phyloP scores from a whole-genome alignment of 345 rosid genomes.

The Corchorus olitorius region DNA sequence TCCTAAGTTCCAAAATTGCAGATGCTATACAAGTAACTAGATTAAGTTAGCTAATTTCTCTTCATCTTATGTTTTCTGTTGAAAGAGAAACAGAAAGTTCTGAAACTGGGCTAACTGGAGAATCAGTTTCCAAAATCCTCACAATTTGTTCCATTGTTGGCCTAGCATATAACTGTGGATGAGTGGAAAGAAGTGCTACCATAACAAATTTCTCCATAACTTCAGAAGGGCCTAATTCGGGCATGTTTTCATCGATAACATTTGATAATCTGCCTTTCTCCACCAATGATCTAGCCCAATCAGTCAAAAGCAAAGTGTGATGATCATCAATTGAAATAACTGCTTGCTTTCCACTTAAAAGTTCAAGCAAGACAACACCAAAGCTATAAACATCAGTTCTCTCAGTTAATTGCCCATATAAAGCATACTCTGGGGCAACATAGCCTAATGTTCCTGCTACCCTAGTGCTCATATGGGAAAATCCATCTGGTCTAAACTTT shows the following conservation, averaged over 20 bases:
- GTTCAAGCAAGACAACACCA: conserved; percentile 42
- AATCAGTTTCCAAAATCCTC: conserved; percentile 29
- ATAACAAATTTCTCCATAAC: conserved; percentile 37
- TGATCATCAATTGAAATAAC: conserved; percentile 18
- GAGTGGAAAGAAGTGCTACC: conserved; percentile 33
- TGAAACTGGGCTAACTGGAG: conserved; percentile 12
- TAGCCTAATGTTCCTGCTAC: conserved; percentile 42
- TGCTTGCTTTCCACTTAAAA: conserved; percentile 42
- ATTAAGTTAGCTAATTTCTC: background rate
- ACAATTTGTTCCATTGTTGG: conserved; percentile 44
- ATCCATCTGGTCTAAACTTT: conserved; percentile 34
- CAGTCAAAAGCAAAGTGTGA: conserved; percentile 31
- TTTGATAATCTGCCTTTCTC: conserved; percentile 36
- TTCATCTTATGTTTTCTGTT: background rate
- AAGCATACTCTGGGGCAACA: conserved; percentile 43
- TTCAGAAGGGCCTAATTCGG: conserved; percentile 17
- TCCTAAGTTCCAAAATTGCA: background rate
- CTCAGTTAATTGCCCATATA: conserved; percentile 37
- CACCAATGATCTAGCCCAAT: conserved; percentile 39
- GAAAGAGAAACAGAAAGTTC: background rate
- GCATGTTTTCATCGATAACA: conserved; percentile 32
- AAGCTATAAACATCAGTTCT: conserved; percentile 45
- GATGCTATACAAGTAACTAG: background rate
- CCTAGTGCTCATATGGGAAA: conserved; percentile 41
- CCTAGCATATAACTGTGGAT: conserved; percentile 37